A percentile compares a stretch with the other conserved stretches of the same genome.
Evolutionary conservation across 305 asterid species (phyloP).

Genomic region (Rubia occidens): DNA sequence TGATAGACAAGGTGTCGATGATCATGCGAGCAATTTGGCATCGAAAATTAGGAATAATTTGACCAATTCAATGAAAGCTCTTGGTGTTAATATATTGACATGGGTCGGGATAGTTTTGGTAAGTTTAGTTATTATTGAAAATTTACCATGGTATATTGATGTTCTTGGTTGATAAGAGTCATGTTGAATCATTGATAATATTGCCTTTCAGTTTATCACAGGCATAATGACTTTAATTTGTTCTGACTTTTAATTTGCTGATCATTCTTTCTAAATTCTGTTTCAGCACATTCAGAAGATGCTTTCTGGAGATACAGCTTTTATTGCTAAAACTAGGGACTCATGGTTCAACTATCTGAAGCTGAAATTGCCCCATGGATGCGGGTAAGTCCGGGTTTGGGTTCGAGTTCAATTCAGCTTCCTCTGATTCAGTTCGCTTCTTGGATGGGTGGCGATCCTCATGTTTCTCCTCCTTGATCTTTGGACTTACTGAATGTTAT

Average conservation of each 20-base stretch:
- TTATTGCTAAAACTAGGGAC: no score
- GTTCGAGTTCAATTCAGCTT: no score
- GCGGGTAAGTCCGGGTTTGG: no score
- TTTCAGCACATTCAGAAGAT: no score
- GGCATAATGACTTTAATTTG: constrained; percentile 13
- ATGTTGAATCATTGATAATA: background rate
- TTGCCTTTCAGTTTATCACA: background rate
- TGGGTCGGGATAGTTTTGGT: constrained; percentile 85
- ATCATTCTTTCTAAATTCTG: no score
- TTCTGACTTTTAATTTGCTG: no score
- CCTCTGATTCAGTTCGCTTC: constrained; percentile 90
- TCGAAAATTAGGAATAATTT: constrained; percentile 77
- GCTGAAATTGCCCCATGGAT: no score
- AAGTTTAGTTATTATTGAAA: constrained; percentile 21
- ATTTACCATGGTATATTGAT: background rate
- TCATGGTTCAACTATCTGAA: no score
- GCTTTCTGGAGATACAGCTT: no score
- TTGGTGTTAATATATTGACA: constrained; percentile 93
- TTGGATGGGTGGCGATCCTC: constrained; percentile 94
- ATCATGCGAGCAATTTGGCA: constrained; percentile 94
- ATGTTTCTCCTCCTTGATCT: background rate
- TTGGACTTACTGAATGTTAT: background rate
- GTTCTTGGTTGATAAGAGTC: background rate
- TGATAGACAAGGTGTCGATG: constrained; percentile 93
- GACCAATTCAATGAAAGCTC: constrained; percentile 85